phyloP scores from a whole-genome alignment of 352 stramenopile species.

The Albugo laibachii region DNA sequence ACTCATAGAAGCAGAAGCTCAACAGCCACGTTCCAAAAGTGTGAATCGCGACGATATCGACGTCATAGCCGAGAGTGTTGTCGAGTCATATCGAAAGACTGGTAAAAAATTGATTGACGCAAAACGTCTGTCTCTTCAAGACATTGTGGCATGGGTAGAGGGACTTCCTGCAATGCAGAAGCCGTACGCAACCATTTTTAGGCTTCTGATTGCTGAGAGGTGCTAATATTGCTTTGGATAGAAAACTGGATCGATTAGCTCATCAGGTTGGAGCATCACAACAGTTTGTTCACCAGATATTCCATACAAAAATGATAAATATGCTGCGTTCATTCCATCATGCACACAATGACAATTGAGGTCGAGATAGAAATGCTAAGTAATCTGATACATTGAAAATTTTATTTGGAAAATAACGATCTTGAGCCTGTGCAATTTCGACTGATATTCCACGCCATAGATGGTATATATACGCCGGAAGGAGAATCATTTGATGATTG shows the following conservation, averaged over 20 bases:
- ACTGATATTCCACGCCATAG: too few species aligned
- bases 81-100: conserved; percentile 61
- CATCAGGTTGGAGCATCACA: conserved; percentile 43
- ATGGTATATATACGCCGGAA: too few species aligned
- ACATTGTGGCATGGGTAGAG: conserved; percentile 60
- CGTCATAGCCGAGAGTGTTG: conserved; percentile 55
- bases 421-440: too few species aligned
- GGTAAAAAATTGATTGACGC: conserved; percentile 53
- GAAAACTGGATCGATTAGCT: conserved; percentile 60
- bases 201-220: not conserved
- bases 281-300: conserved; percentile 35
- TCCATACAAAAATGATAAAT: too few species aligned
- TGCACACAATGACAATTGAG: conserved; percentile 51
- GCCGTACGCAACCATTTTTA: conserved; percentile 16
- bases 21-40: conserved; percentile 55
- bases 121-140: conserved; percentile 40
- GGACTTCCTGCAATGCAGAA: conserved; percentile 64
- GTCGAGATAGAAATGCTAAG: conserved; percentile 26
- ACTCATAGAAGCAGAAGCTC: conserved; percentile 22
- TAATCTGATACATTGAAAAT: too few species aligned
- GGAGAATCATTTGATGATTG: too few species aligned
- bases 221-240: conserved; percentile 9
- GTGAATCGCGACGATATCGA: conserved; percentile 56
- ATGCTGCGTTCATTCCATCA: conserved; percentile 21
- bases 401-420: too few species aligned